Evolutionary conservation across 768 basidiomycete genomes (phyloP).

Genomic region (Boletus insuetus): DNA sequence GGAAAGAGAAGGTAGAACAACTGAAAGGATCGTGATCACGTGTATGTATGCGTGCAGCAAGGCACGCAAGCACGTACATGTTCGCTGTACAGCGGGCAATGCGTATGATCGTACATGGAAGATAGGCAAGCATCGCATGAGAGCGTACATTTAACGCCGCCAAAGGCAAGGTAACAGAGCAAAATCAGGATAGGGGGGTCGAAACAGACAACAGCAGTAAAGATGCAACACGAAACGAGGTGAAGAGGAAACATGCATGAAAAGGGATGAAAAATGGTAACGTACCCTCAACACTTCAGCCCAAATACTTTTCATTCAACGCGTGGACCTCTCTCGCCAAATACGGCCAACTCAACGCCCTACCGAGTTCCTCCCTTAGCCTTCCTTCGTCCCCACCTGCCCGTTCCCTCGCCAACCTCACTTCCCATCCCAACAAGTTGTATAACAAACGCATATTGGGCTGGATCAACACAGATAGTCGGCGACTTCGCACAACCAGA

Average conservation of each 20-base stretch:
- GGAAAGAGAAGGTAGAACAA: not conserved
- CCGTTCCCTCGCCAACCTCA: conserved; percentile 79
- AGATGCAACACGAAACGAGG: not conserved
- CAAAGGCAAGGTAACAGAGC: not conserved
- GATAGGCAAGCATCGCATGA: not conserved
- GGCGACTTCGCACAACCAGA: conserved; percentile 84
- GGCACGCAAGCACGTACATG: not conserved
- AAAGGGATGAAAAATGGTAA: not conserved
- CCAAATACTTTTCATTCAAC: conserved; percentile 81
- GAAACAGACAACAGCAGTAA: not conserved
- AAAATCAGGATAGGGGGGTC: not conserved
- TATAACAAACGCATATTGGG: conserved; percentile 96
- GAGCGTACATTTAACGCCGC: not conserved
- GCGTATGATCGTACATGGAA: not conserved
- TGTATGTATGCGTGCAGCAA: no score
- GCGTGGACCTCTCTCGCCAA: conserved; percentile 82
- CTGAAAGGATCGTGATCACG: no score
- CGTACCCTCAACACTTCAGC: conserved; percentile 24
- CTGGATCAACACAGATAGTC: conserved; percentile 89
- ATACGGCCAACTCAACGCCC: conserved; percentile 80
- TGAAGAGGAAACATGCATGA: not conserved
- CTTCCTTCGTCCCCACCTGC: conserved; percentile 50
- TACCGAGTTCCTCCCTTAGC: conserved; percentile 57
- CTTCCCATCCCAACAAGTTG: conserved; percentile 94
- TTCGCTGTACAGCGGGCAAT: not conserved